Base-by-base conservation (phyloP, 495 filamentous ascomycete genomes). In the Rhypophila decipiens region DNA sequence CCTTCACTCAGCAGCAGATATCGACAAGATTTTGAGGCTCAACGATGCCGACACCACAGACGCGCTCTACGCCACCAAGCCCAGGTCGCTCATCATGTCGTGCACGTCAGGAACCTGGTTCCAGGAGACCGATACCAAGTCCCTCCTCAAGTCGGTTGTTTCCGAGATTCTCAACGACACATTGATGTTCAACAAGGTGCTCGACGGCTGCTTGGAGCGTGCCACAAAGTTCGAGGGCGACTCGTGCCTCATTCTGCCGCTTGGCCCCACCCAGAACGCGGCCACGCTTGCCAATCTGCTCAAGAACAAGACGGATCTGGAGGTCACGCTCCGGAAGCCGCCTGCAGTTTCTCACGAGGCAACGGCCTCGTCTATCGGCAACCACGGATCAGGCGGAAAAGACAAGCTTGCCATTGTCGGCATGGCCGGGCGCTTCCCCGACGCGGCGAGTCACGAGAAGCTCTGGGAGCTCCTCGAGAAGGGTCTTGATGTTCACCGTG, bases 371-470 rank as follows among this genome's bases (percentile, higher is more conserved):
- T 54, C 44, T 3, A 67, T 73, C 23, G 70, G 70, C 5, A 72
- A 73, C 51, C 69, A 71, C 38, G 67, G 71, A 21, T 61, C 67
- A 4, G 42, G 40, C 8, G 66, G 64, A n/a, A 64, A 60, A 47
- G 56, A 47, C 45, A 71, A 70, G 46, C 59, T 90, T 37, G 86
- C 86, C 17, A 86, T 90, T 48, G 80, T 90, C 40, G 86, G 85
- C 44, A 82, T 87, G 70, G 85, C 86, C 2, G 82, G 86, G 31
- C 73, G 86, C 44, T 86, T 90, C 53, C 86, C 86, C 2, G 83
- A 84, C 40, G 79, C 83, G 2, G 72, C 74, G 3, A 79, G 77
- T 49, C 71, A 76, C 13, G 81, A 86, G 36, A 76, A 75, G 11
- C 77, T 89, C 47, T 89, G 86, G 86, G 78, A 85, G 15, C 67